phyloP scores from a whole-genome alignment of 371 early-diverging fungal species.

The Mucor velutinosus region DNA sequence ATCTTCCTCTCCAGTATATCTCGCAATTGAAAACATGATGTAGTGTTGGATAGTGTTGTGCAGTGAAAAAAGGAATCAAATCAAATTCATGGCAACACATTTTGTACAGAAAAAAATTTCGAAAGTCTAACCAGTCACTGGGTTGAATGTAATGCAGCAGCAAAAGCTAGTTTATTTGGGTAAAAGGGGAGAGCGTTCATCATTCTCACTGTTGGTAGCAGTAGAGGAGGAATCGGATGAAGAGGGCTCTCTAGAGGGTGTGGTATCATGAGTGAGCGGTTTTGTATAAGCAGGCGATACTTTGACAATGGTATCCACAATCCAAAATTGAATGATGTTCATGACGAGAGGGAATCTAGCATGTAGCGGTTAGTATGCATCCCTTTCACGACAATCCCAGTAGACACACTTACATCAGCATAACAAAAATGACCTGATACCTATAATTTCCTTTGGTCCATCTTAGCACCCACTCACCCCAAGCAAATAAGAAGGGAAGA shows the following conservation, averaged over 20 bases:
- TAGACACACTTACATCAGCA: conserved; percentile 40
- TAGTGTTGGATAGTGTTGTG: background rate
- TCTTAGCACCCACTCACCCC: conserved; percentile 43
- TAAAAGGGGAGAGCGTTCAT: conserved; percentile 24
- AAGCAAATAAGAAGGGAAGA: conserved; percentile 35
- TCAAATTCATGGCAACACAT: background rate
- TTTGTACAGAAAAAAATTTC: background rate
- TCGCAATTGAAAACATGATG: conserved; percentile 41
- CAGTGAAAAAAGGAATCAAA: background rate
- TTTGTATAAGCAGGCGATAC: conserved; percentile 20
- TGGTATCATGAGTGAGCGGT: background rate
- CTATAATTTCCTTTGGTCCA: conserved; percentile 48
- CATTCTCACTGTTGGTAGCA: background rate
- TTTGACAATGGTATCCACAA: conserved; percentile 67
- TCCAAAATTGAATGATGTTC: conserved; percentile 74
- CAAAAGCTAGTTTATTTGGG: conserved; percentile 4
- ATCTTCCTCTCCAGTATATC: conserved; percentile 32
- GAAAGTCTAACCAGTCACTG: conserved; percentile 6
- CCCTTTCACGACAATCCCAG: too few relatives aligned
- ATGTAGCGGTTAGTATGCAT: background rate
- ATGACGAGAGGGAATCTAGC: conserved; percentile 60
- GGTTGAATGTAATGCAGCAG: background rate
- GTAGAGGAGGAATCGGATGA: background rate
- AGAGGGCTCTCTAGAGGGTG: background rate
- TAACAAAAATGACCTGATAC: conserved; percentile 53